Conservation (phyloP, 2,329 filamentous ascomycete genomes). For the Aspergillus sp. region DNA sequence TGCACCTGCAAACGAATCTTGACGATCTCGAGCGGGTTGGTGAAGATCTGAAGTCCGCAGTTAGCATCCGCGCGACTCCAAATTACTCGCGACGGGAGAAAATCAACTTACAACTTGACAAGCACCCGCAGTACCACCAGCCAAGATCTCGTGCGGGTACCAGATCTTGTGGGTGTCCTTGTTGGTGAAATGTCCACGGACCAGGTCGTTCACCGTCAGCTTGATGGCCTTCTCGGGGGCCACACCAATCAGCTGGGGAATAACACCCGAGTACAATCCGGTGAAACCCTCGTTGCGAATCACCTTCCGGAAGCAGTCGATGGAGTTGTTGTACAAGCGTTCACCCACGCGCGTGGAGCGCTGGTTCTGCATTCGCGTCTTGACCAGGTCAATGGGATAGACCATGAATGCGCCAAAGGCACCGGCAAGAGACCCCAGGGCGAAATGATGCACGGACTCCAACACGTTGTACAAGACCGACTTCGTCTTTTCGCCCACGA, state of each 20-base stretch:
- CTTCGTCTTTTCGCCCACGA: slow-evolving; percentile 55
- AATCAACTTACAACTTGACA: slow-evolving; percentile 83
- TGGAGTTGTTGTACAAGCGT: slow-evolving; percentile 91
- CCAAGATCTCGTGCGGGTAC: slow-evolving; percentile 70
- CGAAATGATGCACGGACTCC: slow-evolving; percentile 87
- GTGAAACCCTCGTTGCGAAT: slow-evolving; percentile 85
- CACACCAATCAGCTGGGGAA: slow-evolving; percentile 93
- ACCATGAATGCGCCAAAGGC: slow-evolving; percentile 99
- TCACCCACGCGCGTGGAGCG: slow-evolving; percentile 77
- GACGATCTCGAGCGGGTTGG: slow-evolving; percentile 97
- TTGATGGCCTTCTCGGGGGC: slow-evolving; percentile 99
- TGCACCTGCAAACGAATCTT: slow-evolving; percentile 98
- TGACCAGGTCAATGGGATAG: slow-evolving; percentile 97
- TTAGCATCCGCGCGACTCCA: background rate
- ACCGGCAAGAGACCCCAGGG: slow-evolving; percentile 81
- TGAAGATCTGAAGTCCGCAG: slow-evolving; percentile 68
- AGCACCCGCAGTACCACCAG: slow-evolving; percentile 83
- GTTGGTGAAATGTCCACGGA: slow-evolving; percentile 72
- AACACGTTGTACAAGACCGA: slow-evolving; percentile 62
- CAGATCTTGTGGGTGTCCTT: slow-evolving; percentile 71
- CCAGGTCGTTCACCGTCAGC: slow-evolving; percentile 94
- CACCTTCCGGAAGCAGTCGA: slow-evolving; percentile 93
- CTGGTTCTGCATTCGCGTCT: slow-evolving; percentile 98
- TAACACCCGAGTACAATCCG: slow-evolving; percentile 89
- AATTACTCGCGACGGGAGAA: background rate